Base-by-base conservation (phyloP, 2,329 filamentous ascomycete genomes). In the Colletotrichum tanaceti region DNA sequence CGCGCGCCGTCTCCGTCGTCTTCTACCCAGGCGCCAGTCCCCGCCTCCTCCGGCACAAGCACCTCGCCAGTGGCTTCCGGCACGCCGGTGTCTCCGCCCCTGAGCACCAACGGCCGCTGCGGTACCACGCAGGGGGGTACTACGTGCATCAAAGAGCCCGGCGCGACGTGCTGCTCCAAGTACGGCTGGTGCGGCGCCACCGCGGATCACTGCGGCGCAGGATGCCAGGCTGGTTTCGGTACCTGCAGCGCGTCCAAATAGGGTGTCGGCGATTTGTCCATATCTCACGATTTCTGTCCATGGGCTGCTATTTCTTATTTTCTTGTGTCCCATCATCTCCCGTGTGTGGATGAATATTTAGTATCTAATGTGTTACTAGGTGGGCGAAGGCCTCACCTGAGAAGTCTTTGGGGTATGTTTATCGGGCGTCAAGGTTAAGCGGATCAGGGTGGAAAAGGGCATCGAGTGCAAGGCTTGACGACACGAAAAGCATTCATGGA, bases 101-200 rank as follows among this genome's bases (percentile, higher is more conserved):
- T 50, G 20, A 69, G 49, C 55, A 71, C 70, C 72, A 71, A 73
- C 52, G 73, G 76, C 7, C 66, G 76, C 14, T 77, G 76, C 44
- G 76, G 75, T 2, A 39, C 71, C 39, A 68, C 39, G 0, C 68
- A 68, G 39, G 72, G 72, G 11, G 70, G 72, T 1, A 71, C 65
- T 24, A 75, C 70, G 11, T 77, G 75, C 63, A 68, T 72, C 24
- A 11, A 47, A 10, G 73, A 63, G 52, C 53, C 65, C 5, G 35
- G n/a, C 4, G 59, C 58, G 4, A 71, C 62, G 9, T 73, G 72
- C 67, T 73, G 72, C 59, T 72, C 69, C 16, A 57, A 69, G 55
- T 73, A 71, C 53, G 72, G 72, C 44, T 73, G 70, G 63, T 73
- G 72, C 50, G 73, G 73, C n/a, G 55, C 55, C 52, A 70, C 70